Evolutionary conservation across 257 asterid species (phyloP).

Genomic region (Solanum sparsipilum): DNA sequence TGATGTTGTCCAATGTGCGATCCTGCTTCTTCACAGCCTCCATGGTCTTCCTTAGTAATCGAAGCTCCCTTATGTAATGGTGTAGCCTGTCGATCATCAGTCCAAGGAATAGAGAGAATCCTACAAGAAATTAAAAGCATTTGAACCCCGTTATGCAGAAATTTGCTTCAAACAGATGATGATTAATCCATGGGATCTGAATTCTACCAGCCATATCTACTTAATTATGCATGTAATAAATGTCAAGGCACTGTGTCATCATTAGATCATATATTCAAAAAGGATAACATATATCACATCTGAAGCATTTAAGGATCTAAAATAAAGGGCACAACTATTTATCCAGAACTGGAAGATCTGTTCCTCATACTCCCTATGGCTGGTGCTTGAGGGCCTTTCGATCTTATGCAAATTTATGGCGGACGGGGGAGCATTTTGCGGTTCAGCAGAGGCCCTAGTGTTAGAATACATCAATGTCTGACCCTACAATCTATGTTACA

Average conservation of each 20-base stretch:
- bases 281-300: background rate
- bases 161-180: background rate
- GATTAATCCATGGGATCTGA: background rate
- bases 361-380: background rate
- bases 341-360: background rate
- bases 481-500: background rate
- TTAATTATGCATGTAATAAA: background rate
- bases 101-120: conserved; percentile 49
- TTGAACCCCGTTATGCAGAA: background rate
- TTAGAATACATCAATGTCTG: background rate
- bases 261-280: background rate
- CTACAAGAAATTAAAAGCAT: conserved; percentile 22
- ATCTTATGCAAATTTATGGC: background rate
- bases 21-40: conserved; percentile 60
- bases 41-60: conserved; percentile 60
- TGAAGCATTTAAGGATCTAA: background rate
- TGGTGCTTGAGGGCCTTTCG: background rate
- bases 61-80: conserved; percentile 86
- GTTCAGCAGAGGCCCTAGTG: background rate
- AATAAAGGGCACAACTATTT: background rate
- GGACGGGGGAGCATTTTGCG: background rate
- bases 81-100: conserved; percentile 80
- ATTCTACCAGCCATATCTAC: background rate
- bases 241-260: background rate
- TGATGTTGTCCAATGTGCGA: conserved; percentile 12